Evolutionary conservation across 2,329 filamentous ascomycete genomes (phyloP), one percentile per base, ranked within the genome.

Genomic region (Alternaria ethzedia): DNA sequence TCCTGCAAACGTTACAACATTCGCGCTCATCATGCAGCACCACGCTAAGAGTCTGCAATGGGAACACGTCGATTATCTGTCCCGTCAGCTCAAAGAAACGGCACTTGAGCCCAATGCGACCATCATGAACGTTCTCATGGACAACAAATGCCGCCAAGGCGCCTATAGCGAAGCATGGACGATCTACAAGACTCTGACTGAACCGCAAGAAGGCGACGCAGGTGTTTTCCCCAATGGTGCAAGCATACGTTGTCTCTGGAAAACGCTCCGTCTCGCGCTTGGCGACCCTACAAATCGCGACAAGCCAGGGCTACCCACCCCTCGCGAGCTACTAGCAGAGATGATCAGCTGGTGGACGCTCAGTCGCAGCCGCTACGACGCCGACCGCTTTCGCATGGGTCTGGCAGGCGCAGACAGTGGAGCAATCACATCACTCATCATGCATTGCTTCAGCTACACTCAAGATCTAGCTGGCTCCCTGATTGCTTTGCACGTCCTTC

Each of bases 11-110:
- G 65, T 66, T 2, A 70, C 68, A 4, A 80, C 78, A 0, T 78
- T 78, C 55, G 75, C 71, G 3, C 46, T 78, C 1, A 68, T 80
- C 10, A 75, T 79, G 67, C 68, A 69, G 7, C 76, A 78, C 46
- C 76, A 78, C 47, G 69, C 71, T 21, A 63, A 66, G 21, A 63
- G 63, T 9, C 50, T 65, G 17, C 73, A 78, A 57, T 77, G 74
- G 77, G 71, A 80, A 32, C 73, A 78, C 44, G 73, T 78, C n/a
- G 73, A 78, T 15, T 79, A 77, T 50, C 68, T 80, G 3, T 32
- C 63, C 4, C 71, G 73, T 25, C 71, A 70, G 43, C 56, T 79
- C n/a, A 66, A 71, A 43, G 57, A 72, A 26, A 56, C 64, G 3
- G 26, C 59, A 13, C 61, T 79, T 7, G 49, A 43, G 8, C 71